These are phyloP conservation scores for Pyricularia pennisetigena DNA, from an alignment of 2,329 filamentous ascomycete genomes.

Conservation along the genomic window DNA sequence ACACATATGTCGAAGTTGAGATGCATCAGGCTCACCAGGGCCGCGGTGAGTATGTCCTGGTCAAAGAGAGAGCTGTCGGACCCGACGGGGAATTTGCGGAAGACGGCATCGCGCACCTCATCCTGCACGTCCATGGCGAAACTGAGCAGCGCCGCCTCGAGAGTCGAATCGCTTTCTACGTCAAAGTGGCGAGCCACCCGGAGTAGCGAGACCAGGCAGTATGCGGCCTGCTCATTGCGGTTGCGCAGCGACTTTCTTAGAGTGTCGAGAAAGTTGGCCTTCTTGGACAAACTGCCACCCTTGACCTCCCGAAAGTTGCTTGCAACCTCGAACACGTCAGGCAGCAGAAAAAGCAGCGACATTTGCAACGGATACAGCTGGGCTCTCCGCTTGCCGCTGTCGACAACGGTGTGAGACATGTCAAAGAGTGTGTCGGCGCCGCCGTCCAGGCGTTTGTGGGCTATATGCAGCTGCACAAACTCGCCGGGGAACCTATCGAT, in stretches of 20 bases:
- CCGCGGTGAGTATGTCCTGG: constrained; percentile 54
- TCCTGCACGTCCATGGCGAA: constrained; percentile 62
- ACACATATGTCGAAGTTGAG: constrained; percentile 50
- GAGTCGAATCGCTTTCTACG: constrained; percentile 49
- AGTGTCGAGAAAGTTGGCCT: constrained; percentile 54
- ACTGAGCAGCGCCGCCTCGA: constrained; percentile 48
- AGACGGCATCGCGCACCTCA: constrained; percentile 56
- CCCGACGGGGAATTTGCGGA: constrained; percentile 38
- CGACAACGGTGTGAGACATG: constrained; percentile 53
- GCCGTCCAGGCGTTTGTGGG: constrained; percentile 52
- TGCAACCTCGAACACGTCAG: constrained; percentile 61
- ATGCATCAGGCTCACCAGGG: constrained; percentile 55
- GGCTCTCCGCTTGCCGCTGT: constrained; percentile 44
- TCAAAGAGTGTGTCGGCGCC: constrained; percentile 60
- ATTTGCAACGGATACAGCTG: constrained; percentile 54
- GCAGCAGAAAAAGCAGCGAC: constrained; percentile 51
- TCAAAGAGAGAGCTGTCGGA: constrained; percentile 44
- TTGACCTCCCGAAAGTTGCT: constrained; percentile 57
- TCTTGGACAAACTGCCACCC: constrained; percentile 52
- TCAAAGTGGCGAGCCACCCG: constrained; percentile 56
- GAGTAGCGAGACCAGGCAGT: constrained; percentile 53
- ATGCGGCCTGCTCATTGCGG: constrained; percentile 57
- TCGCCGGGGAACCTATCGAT: constrained; percentile 55
- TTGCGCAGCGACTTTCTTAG: constrained; percentile 54
- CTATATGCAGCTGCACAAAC: constrained; percentile 53